Evolutionary conservation across 148 eudicot species (phyloP).

Genomic region (Chenopodium formosanum): DNA sequence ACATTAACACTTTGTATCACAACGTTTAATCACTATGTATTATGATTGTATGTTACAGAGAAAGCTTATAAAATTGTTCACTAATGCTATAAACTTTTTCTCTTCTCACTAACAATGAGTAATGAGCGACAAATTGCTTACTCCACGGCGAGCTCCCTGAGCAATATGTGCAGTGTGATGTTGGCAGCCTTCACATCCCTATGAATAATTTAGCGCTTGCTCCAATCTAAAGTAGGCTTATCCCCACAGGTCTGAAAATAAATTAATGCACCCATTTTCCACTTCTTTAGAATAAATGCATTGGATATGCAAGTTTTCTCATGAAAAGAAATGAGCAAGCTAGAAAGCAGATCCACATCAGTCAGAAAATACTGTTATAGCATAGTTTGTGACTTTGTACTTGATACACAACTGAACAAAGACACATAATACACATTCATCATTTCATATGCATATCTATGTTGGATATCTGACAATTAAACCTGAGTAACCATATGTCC

Average conservation of each 20-base stretch:
- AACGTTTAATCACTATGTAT: too few relatives aligned
- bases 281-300: too few relatives aligned
- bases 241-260: constrained; percentile 51
- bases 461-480: not conserved
- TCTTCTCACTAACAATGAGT: too few relatives aligned
- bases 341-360: not conserved
- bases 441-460: not conserved
- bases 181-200: constrained; percentile 97
- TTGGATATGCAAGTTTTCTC: not conserved
- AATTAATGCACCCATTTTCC: not conserved
- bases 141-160: too few relatives aligned
- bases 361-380: not conserved
- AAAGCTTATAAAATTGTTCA: too few relatives aligned
- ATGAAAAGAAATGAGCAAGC: not conserved
- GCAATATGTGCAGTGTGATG: constrained; percentile 21
- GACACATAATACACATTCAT: not conserved
- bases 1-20: not conserved
- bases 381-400: not conserved
- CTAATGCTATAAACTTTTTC: too few relatives aligned
- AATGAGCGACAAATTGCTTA: too few relatives aligned
- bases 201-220: constrained; percentile 81
- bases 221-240: constrained; percentile 77
- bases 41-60: too few relatives aligned
- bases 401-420: not conserved
- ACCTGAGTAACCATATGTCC: too few relatives aligned